phyloP scores from a whole-genome alignment of 2,329 filamentous ascomycete species.

The Pyrenochaeta sp. region DNA sequence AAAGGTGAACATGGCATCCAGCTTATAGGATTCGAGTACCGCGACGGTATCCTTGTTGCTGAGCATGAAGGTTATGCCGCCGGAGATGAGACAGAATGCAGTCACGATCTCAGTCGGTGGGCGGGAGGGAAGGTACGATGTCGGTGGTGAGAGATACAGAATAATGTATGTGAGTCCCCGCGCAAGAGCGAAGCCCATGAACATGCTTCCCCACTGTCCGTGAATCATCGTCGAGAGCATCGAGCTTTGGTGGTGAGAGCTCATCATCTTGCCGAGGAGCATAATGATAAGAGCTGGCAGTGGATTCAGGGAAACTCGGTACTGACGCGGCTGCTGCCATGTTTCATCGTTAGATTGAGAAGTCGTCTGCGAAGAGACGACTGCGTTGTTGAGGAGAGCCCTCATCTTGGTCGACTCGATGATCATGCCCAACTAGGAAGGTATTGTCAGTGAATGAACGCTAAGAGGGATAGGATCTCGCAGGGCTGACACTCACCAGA shows the following conservation, averaged over 20 bases:
- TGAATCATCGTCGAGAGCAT: conserved; percentile 93
- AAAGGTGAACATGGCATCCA: conserved; percentile 94
- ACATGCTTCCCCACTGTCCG: conserved; percentile 88
- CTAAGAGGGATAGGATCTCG: conserved; percentile 13
- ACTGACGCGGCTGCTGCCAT: conserved; percentile 70
- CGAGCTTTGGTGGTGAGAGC: conserved; percentile 82
- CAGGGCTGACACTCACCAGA: conserved; percentile 65
- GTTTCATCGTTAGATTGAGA: conserved; percentile 50
- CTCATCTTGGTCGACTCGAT: conserved; percentile 75
- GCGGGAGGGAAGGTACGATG: conserved; percentile 79
- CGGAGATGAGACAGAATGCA: conserved; percentile 85
- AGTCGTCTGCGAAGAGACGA: conserved; percentile 50
- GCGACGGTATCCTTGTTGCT: conserved; percentile 80
- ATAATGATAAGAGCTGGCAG: conserved; percentile 88
- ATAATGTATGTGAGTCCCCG: conserved; percentile 81
- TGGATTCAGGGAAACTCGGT: conserved; percentile 83
- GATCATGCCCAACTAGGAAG: conserved; percentile 74
- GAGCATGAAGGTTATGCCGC: conserved; percentile 91
- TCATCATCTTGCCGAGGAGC: conserved; percentile 93
- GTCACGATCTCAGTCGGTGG: conserved; percentile 91
- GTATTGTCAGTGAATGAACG: conserved; percentile 33
- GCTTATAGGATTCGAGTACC: conserved; percentile 76
- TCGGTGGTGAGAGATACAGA: conserved; percentile 81
- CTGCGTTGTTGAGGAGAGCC: conserved; percentile 66
- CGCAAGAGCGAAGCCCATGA: conserved; percentile 81